Base-by-base conservation (phyloP, 805 yeast species). In the Dipodascus geniculatus region DNA sequence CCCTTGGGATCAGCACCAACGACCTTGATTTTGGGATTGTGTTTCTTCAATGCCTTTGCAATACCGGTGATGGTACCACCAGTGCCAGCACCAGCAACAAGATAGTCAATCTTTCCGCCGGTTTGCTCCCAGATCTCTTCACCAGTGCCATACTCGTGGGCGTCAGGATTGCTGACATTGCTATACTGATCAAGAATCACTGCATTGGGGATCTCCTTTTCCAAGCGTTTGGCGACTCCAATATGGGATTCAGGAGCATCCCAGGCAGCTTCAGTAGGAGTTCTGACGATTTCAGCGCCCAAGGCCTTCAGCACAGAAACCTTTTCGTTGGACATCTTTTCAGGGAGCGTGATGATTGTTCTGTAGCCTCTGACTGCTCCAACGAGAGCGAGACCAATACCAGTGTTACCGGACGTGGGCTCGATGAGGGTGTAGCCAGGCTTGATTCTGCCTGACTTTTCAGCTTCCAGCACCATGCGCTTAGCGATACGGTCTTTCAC, bases 201-300 rank as follows among this genome's bases (percentile, higher is more conserved):
- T 24, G 93, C 83, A 65, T 86, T 84, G 54, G 91, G 90, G 60
- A 87, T 85, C 70, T 87, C 95, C 66, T 79, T 80, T 65, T 86
- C 87, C 64, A 87, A 75, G 60, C 82, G 81, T 66, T 74, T 78
- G 53, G 95, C 95, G 42, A 87, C 96, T 59, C 95, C 95, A 65
- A 87, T 86, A 64, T 87, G 95, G 31, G 90, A 82, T 68, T 87
- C 95, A 48, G 95, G 95, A 50, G 95, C 79, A 63, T 87, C 95
- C 87, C 89, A 87, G 1, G 95, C 95, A 48, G 95, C 95, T 65
- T 84, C 95, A 24, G 90, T 87, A 52, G 96, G 95, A 11, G 96
- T 87, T 74, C 96, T 80, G 60, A 87, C 83, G 65, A 87, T 87
- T 68, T 87, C 95, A 31, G 96, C 95, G 55, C 96, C 96, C 56